phyloP scores from a whole-genome alignment of 805 yeast species.

The Starmerella scarabaei region DNA sequence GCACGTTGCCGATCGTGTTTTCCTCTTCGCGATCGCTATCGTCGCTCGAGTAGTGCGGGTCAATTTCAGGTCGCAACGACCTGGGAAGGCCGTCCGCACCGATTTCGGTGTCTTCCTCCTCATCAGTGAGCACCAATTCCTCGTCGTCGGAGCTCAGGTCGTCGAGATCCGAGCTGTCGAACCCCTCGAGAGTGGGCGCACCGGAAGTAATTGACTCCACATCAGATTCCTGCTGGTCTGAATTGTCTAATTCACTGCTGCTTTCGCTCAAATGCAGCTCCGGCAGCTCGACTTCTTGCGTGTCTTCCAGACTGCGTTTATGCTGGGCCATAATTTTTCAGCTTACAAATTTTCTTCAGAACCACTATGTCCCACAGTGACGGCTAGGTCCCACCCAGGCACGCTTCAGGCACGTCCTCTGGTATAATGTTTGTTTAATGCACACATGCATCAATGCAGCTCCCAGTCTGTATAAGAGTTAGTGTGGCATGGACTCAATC shows the following conservation, averaged over 20 bases:
- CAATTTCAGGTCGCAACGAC: slow-evolving; percentile 72
- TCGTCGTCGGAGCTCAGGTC: slow-evolving; percentile 27
- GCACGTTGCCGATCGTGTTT: slow-evolving; percentile 90
- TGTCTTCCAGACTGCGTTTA: slow-evolving; percentile 7
- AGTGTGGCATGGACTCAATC: too few relatives aligned
- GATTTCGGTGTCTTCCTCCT: slow-evolving; percentile 10
- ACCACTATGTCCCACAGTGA: too few relatives aligned
- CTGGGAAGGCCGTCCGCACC: slow-evolving; percentile 68
- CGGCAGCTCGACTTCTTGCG: slow-evolving; percentile 7
- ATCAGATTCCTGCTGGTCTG: neutral
- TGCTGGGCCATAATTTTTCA: slow-evolving; percentile 12
- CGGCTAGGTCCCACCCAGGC: too few relatives aligned
- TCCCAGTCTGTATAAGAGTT: too few relatives aligned
- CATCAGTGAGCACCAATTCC: slow-evolving; percentile 23
- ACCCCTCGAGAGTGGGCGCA: slow-evolving; percentile 15
- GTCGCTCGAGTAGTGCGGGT: slow-evolving; percentile 89
- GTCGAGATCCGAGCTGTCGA: slow-evolving; percentile 19
- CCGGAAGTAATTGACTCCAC: neutral
- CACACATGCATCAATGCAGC: too few relatives aligned
- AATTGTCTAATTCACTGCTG: neutral
- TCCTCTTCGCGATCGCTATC: slow-evolving; percentile 71
- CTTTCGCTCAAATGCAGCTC: slow-evolving; percentile 8
- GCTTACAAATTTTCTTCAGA: slow-evolving; percentile 10
- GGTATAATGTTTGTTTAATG: too few relatives aligned
- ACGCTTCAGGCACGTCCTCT: too few relatives aligned